A percentile compares a stretch with the other conserved stretches of the same genome.
phyloP scores from a whole-genome alignment of 2,329 filamentous ascomycete species.

The Hypoxylon sp. region DNA sequence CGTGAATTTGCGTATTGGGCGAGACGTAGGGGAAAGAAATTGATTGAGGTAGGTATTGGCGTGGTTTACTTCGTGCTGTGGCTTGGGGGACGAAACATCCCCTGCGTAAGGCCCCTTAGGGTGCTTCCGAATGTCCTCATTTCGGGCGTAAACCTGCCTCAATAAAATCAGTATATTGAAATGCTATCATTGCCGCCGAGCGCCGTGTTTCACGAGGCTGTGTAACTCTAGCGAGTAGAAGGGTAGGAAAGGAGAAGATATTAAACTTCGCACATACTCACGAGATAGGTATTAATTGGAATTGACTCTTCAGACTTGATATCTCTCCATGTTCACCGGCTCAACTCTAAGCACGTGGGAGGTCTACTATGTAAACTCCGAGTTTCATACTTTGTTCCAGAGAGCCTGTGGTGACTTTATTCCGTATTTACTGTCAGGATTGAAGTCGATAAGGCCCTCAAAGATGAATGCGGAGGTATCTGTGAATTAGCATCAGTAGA shows the following conservation, averaged over 20 bases:
- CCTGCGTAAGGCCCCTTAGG: neutral
- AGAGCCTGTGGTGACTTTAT: neutral
- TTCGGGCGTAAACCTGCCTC: neutral
- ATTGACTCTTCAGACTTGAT: neutral
- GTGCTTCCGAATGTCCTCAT: neutral
- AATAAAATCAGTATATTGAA: conserved; percentile 39
- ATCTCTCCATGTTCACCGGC: neutral
- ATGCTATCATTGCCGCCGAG: neutral
- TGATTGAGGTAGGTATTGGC: neutral
- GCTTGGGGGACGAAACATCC: neutral
- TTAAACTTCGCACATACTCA: neutral
- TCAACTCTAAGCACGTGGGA: neutral
- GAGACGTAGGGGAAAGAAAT: neutral
- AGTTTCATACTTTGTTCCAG: neutral
- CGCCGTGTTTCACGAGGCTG: neutral
- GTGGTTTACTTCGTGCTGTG: neutral
- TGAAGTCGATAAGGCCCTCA: conserved; percentile 36
- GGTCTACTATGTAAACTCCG: neutral
- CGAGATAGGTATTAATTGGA: neutral
- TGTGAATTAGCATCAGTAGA: neutral
- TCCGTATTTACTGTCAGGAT: neutral
- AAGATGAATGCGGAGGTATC: neutral
- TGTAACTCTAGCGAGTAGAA: neutral
- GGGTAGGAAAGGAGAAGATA: neutral
- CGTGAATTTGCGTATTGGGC: conserved; percentile 27